A percentile compares a stretch with the other conserved stretches of the same genome.
phyloP scores from a whole-genome alignment of 768 basidiomycete species.

The Wakefieldia striispora region DNA sequence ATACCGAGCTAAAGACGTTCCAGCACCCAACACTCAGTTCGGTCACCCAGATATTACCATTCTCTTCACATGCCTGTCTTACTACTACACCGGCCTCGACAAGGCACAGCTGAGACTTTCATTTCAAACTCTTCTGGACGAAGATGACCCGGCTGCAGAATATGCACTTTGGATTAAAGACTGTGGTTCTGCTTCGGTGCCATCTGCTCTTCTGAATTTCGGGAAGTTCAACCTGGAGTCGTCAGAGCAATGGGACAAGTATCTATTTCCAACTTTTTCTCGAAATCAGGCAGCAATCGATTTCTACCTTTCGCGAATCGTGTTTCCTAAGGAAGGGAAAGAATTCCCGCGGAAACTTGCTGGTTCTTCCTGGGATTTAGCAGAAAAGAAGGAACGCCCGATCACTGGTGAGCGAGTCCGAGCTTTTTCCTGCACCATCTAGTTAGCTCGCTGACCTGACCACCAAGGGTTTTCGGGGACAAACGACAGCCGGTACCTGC shows the following conservation, averaged over 20 bases:
- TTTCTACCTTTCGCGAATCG: conserved; percentile 46
- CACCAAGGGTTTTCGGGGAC: conserved; percentile 36
- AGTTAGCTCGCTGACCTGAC: conserved; percentile 1
- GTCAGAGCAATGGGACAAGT: conserved; percentile 22
- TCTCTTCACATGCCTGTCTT: conserved; percentile 10
- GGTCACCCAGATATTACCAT: conserved; percentile 27
- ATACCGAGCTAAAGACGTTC: conserved; percentile 27
- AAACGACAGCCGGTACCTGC: conserved; percentile 35
- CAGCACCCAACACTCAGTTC: conserved; percentile 23
- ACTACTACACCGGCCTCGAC: conserved; percentile 25
- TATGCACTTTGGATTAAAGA: conserved; percentile 24
- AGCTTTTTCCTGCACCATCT: too few relatives aligned
- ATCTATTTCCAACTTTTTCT: conserved; percentile 35
- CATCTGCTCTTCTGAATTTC: conserved; percentile 29
- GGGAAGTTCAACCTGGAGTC: conserved; percentile 44
- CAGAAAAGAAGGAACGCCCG: neutral
- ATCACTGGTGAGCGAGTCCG: conserved; percentile 1
- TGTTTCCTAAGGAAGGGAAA: conserved; percentile 43
- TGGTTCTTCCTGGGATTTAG: conserved; percentile 12
- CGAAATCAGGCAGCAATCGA: conserved; percentile 28
- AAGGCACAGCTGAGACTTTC: conserved; percentile 13
- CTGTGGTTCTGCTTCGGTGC: conserved; percentile 25
- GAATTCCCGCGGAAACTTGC: conserved; percentile 21
- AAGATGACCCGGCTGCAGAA: conserved; percentile 18
- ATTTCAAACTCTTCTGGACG: conserved; percentile 15